Conservation (phyloP, 2,329 filamentous ascomycete species). For the Apiospora marii region DNA sequence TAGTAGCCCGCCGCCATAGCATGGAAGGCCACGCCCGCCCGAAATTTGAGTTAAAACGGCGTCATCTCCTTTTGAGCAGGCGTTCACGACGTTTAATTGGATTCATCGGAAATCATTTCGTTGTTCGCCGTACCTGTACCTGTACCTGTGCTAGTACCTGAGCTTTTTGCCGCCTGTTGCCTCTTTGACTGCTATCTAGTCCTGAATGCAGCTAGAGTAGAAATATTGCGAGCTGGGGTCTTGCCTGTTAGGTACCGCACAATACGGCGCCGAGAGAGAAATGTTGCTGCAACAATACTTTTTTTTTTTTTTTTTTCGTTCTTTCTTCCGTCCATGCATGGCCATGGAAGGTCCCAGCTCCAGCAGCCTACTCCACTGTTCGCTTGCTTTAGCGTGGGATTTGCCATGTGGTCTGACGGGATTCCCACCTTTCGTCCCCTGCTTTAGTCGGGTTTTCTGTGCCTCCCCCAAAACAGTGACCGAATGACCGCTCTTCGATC, state of each 20-base stretch:
- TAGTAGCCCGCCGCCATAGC: neutral
- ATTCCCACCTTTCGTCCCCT: neutral
- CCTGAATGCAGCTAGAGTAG: constrained; percentile 1
- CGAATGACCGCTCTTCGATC: neutral
- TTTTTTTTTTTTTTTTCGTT: neutral
- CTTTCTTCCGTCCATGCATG: constrained; percentile 10
- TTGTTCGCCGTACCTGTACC: no score
- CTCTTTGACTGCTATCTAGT: neutral
- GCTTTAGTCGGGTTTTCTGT: neutral
- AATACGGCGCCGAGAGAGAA: no score
- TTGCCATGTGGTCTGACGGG: constrained; percentile 22
- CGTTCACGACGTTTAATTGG: neutral
- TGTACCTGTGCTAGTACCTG: neutral
- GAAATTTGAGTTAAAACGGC: neutral
- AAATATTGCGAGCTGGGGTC: neutral
- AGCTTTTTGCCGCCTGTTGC: neutral
- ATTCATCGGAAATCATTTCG: neutral
- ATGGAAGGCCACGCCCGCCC: neutral
- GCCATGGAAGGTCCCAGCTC: neutral
- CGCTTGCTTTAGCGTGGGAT: constrained; percentile 13
- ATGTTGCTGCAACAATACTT: no score
- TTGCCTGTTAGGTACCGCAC: neutral
- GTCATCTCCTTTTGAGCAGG: neutral
- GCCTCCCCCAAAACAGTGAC: neutral
- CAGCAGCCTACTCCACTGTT: constrained; percentile 1